Conservation (phyloP, 192 early-diverging fungal genomes). For the Coemansia sp. region DNA sequence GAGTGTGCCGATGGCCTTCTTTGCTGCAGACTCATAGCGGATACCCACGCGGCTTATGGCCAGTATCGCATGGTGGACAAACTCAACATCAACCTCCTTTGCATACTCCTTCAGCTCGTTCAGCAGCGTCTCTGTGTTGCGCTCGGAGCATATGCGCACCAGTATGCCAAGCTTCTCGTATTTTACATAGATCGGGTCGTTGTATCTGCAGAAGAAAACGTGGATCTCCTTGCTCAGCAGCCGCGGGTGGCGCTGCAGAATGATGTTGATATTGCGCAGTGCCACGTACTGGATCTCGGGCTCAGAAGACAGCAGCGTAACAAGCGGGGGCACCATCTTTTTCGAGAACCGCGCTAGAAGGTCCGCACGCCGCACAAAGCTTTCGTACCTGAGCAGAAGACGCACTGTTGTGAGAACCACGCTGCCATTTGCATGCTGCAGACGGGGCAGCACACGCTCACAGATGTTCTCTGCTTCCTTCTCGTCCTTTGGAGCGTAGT, state of each 20-base stretch:
- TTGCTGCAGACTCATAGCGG: conserved; percentile 85
- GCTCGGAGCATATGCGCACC: conserved; percentile 82
- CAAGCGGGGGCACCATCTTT: conserved; percentile 96
- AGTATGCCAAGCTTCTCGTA: conserved; percentile 94
- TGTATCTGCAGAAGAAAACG: conserved; percentile 98
- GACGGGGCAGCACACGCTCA: conserved; percentile 86
- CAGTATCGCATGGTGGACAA: conserved; percentile 84
- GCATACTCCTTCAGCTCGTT: conserved; percentile 97
- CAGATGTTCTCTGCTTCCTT: conserved; percentile 88
- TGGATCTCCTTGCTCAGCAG: conserved; percentile 90
- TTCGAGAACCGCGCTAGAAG: conserved; percentile 69
- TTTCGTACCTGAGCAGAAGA: conserved; percentile 55
- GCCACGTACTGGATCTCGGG: conserved; percentile 98
- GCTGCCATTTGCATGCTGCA: conserved; percentile 96
- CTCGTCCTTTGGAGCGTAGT: conserved; percentile 72
- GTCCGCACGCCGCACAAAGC: conserved; percentile 70
- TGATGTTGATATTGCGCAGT: conserved; percentile 94
- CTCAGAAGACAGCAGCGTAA: conserved; percentile 83
- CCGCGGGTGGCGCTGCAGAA: conserved; percentile 86
- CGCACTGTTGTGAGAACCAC: conserved; percentile 92
- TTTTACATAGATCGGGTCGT: conserved; percentile 98
- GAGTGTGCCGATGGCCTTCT: conserved; percentile 83
- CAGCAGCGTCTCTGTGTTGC: conserved; percentile 89
- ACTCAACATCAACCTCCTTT: conserved; percentile 96
- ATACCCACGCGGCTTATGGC: conserved; percentile 94